Conservation (phyloP, 2,329 filamentous ascomycete genomes). For the Dactylellina haptotyla region DNA sequence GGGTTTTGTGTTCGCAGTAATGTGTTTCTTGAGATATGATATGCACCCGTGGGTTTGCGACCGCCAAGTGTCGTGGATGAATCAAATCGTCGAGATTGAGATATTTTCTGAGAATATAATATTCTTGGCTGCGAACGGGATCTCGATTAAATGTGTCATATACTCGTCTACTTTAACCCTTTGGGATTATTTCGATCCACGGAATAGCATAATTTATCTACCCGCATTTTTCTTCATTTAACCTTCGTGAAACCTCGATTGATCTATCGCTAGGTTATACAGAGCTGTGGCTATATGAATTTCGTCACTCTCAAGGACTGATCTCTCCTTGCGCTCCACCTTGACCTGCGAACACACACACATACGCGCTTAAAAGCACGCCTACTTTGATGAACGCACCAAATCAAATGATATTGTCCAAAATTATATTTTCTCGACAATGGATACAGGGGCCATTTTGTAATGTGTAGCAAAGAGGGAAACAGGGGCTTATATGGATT, state of each 20-base stretch:
- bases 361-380: too few species aligned
- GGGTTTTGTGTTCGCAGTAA: neutral
- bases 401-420: neutral
- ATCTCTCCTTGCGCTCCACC: conserved; percentile 54
- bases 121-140: conserved; percentile 11
- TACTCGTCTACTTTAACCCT: neutral
- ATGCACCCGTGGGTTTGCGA: neutral
- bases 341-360: conserved; percentile 46
- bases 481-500: too few species aligned
- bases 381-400: too few species aligned
- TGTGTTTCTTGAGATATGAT: neutral
- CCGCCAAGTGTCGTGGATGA: neutral
- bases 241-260: conserved; percentile 17
- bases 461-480: too few species aligned
- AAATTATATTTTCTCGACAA: too few species aligned
- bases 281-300: conserved; percentile 40
- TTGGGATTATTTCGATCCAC: neutral
- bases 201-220: neutral
- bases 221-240: neutral
- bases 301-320: conserved; percentile 46
- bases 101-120: neutral
- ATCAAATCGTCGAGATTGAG: neutral
- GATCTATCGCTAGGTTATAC: conserved; percentile 54
- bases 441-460: too few species aligned
- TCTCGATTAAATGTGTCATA: conserved; percentile 13